Percentiles rank a stretch among this genome's conserved stretches.
Evolutionary conservation across 1,284 basidiomycete species (phyloP).

Genomic region (Papiliotrema laurentii): DNA sequence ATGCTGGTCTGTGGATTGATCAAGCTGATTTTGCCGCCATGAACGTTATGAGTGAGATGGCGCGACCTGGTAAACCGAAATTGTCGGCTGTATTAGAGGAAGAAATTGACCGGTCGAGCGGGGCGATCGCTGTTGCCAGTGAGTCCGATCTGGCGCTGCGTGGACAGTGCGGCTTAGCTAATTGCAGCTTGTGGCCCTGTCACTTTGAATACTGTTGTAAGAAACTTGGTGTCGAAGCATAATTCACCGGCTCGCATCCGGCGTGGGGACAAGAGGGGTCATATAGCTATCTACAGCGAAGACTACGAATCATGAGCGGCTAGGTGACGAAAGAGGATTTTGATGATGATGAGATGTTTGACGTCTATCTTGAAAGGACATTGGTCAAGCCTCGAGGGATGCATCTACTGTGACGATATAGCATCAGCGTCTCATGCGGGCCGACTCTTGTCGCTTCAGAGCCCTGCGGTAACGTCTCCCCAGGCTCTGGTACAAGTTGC

Average conservation of each 20-base stretch:
- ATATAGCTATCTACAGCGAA: slow-evolving; percentile 61
- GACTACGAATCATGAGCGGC: slow-evolving; percentile 55
- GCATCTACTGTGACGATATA: too few species aligned
- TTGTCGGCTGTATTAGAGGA: slow-evolving; percentile 62
- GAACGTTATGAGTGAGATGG: slow-evolving; percentile 62
- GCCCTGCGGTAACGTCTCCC: too few species aligned
- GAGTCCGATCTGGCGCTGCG: slow-evolving; percentile 35
- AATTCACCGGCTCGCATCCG: slow-evolving; percentile 58
- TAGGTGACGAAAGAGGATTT: neutral
- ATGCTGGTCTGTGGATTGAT: slow-evolving; percentile 56
- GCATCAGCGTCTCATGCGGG: too few species aligned
- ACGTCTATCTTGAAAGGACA: too few species aligned
- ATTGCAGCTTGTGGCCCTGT: slow-evolving; percentile 65
- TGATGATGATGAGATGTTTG: neutral
- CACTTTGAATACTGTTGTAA: slow-evolving; percentile 65
- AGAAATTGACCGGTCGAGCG: slow-evolving; percentile 59
- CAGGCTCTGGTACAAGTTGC: too few species aligned
- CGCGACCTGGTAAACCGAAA: slow-evolving; percentile 68
- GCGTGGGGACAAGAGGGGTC: slow-evolving; percentile 60
- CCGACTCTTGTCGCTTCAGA: too few species aligned
- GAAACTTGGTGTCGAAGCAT: slow-evolving; percentile 62
- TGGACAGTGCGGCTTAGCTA: neutral
- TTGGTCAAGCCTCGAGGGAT: too few species aligned
- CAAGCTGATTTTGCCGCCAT: slow-evolving; percentile 65
- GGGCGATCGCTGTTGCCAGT: slow-evolving; percentile 65